Evolutionary conservation across 371 early-diverging fungal genomes (phyloP), one percentile per base, ranked within the genome.

Genomic region (Parasitella parasitica): DNA sequence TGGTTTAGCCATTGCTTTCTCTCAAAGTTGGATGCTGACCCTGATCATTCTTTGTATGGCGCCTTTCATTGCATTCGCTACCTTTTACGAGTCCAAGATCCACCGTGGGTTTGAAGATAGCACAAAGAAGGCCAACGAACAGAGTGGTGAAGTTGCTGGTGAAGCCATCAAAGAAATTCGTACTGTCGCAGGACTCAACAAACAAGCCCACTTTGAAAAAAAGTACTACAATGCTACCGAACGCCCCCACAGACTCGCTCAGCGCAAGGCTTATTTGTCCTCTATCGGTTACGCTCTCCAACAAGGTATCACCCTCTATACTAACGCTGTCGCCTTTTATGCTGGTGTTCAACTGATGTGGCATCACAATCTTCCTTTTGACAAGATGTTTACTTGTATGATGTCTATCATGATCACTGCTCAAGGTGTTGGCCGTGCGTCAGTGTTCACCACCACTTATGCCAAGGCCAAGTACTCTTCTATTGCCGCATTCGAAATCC

Each of bases 81-180:
- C 82, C 11, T 60, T 53, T 20, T 81, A 77, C 39, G 76, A 75
- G 54, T 69, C 76, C 56, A 73, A 69, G 28, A 75, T 78, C 24
- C 72, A 78, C 13, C 75, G 77, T 56, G 85, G 87, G 54, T 82
- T 79, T 51, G 86, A 86, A 43, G 75, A 76, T 53, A 78, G 86
- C 64, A 86, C 83, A 41, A 80, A 83, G 66, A 83, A 84, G 58
- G 86, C 89, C 0, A 90, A 91, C 60, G 85, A 87, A 66, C 76
- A 83, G 26, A 83, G 89, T 38, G 87, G 88, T 60, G 88, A 89
- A 71, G 82, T 87, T 46, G 92, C 94, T 46, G 82, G 85, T 66
- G 97, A 97, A 71, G 92, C 93, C 27, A 88, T 97, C 52, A 77
- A 86, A 58, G 88, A 90, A 75, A 90, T 97, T 55, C 88, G 96